Percentiles rank a stretch among this genome's conserved stretches.
These are phyloP conservation scores for Corniculantispora saksenae DNA, from an alignment of 2,329 filamentous ascomycete genomes.

Conservation along the genomic window DNA sequence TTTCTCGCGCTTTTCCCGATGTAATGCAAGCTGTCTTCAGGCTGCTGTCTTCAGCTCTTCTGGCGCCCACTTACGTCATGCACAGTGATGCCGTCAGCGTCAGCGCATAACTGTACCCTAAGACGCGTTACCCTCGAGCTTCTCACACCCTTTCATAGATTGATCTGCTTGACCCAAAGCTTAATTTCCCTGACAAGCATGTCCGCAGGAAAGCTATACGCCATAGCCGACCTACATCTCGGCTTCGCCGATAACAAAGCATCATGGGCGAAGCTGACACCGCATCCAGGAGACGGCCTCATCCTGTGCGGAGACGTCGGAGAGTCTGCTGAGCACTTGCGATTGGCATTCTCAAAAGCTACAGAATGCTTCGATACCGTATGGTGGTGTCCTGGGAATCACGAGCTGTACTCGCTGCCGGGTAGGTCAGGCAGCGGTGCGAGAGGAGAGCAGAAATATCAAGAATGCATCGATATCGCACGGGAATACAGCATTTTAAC, in stretches of 20 bases:
- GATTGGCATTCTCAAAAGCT: conserved; percentile 34
- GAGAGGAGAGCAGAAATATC: conserved; percentile 54
- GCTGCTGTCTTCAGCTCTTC: background rate
- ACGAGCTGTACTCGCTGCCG: conserved; percentile 57
- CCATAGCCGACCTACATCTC: conserved; percentile 40
- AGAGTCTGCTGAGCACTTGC: conserved; percentile 37
- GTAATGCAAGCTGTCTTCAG: background rate
- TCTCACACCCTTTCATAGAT: background rate
- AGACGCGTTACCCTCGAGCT: background rate
- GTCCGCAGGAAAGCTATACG: conserved; percentile 32
- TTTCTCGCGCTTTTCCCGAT: background rate
- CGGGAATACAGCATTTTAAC: conserved; percentile 53
- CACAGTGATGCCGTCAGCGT: background rate
- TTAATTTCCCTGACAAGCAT: background rate
- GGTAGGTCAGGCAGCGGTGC: conserved; percentile 29
- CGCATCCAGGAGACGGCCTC: conserved; percentile 38
- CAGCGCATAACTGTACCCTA: background rate
- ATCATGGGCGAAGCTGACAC: conserved; percentile 31
- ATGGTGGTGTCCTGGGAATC: conserved; percentile 59
- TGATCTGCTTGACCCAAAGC: background rate
- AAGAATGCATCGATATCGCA: conserved; percentile 54
- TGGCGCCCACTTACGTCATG: background rate
- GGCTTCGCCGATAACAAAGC: conserved; percentile 34
- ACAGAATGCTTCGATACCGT: conserved; percentile 39
- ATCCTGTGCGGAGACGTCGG: conserved; percentile 40